Conservation (phyloP, 2,329 filamentous ascomycete species). For the Neobulgaria alba region DNA sequence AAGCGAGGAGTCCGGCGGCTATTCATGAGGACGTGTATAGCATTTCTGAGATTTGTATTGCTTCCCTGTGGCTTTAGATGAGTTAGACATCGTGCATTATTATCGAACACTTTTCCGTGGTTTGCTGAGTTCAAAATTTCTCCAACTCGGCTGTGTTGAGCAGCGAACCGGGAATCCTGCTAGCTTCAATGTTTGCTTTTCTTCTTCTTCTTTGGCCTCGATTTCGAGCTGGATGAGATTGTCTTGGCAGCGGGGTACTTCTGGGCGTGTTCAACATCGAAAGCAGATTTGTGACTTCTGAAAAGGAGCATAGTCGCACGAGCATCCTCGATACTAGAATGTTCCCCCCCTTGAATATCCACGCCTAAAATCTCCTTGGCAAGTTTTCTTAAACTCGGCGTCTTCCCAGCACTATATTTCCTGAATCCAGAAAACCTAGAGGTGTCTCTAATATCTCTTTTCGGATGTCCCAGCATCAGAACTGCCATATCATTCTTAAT, state of each 20-base stretch:
- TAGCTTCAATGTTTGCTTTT: conserved; percentile 15
- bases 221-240: conserved; percentile 10
- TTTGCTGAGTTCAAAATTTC: too few relatives aligned
- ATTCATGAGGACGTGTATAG: too few relatives aligned
- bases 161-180: too few relatives aligned
- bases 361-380: conserved; percentile 48
- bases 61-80: neutral
- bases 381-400: conserved; percentile 56
- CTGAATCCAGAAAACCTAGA: conserved; percentile 68
- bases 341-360: conserved; percentile 54
- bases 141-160: too few relatives aligned
- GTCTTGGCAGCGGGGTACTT: conserved; percentile 40
- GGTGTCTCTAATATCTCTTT: conserved; percentile 75
- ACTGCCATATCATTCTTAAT: conserved; percentile 69
- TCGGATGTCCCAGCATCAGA: conserved; percentile 70
- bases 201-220: conserved; percentile 36
- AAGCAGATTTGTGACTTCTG: conserved; percentile 69
- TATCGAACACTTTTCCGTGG: too few relatives aligned
- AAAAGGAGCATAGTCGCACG: conserved; percentile 86
- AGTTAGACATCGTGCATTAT: neutral
- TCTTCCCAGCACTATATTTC: conserved; percentile 57
- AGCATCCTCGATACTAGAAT: conserved; percentile 71
- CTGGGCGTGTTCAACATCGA: conserved; percentile 72
- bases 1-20: conserved; percentile 11
- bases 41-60: too few relatives aligned